These are phyloP conservation scores for Wallemia mellicola DNA, from an alignment of 1,284 basidiomycete genomes.

Conservation along the genomic window DNA sequence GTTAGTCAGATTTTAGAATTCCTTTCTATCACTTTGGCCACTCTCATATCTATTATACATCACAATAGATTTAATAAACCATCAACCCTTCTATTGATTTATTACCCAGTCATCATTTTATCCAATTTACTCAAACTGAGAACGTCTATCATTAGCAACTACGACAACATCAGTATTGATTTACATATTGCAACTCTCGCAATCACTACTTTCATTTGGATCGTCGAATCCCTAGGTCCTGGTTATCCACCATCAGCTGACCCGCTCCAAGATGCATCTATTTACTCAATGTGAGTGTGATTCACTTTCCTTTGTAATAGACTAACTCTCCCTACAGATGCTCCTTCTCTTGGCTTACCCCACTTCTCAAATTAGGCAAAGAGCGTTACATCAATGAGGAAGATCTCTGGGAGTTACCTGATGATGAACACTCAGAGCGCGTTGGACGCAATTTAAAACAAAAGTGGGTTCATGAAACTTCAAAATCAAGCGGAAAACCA, in stretches of 20 bases:
- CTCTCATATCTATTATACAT: slow-evolving; percentile 21
- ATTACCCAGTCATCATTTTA: slow-evolving; percentile 43
- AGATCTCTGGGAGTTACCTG: slow-evolving; percentile 16
- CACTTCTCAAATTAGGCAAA: slow-evolving; percentile 36
- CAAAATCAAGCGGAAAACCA: slow-evolving; percentile 17
- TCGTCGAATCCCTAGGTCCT: slow-evolving; percentile 39
- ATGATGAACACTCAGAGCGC: slow-evolving; percentile 35
- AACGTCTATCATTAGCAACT: slow-evolving; percentile 20
- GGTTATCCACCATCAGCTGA: slow-evolving; percentile 39
- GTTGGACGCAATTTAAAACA: slow-evolving; percentile 31
- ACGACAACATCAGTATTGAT: slow-evolving; percentile 11
- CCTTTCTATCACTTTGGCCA: slow-evolving; percentile 1
- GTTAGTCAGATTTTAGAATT: slow-evolving; percentile 1
- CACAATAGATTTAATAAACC: slow-evolving; percentile 48
- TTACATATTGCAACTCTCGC: slow-evolving; percentile 23
- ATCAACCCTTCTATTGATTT: slow-evolving; percentile 44
- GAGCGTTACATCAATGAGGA: slow-evolving; percentile 14
- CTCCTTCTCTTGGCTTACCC: slow-evolving; percentile 51
- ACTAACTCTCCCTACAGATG: slow-evolving; percentile 18
- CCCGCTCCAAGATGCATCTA: slow-evolving; percentile 34
- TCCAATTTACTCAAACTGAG: slow-evolving; percentile 30
- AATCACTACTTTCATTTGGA: slow-evolving; percentile 29
- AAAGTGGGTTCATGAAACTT: slow-evolving; percentile 23
- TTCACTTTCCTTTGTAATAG: slow-evolving; percentile 14
- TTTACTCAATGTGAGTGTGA: slow-evolving; percentile 28